phyloP scores from a whole-genome alignment of 257 asterid species.

The Cynanchum wilfordii region DNA sequence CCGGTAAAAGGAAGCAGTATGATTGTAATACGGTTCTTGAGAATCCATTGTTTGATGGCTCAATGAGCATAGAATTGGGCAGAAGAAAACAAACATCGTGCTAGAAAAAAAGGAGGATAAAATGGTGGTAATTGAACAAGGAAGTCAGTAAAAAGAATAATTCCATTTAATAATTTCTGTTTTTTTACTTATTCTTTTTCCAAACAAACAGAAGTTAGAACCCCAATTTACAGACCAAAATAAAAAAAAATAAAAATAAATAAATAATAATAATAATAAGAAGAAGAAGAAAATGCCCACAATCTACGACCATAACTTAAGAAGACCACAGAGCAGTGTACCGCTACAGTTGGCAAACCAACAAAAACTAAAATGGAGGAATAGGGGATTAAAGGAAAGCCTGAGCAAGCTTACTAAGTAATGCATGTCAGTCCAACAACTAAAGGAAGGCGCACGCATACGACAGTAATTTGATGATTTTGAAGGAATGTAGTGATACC shows the following conservation, averaged over 20 bases:
- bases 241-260: not conserved
- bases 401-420: not conserved
- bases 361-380: not conserved
- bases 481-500: not conserved
- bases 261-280: not conserved
- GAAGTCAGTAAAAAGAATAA: not conserved
- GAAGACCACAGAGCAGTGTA: not conserved
- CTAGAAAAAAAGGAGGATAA: not conserved
- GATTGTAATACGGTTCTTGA: not conserved
- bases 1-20: not conserved
- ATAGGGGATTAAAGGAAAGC: not conserved
- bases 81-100: not conserved
- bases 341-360: not conserved
- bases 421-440: not conserved
- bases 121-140: not conserved
- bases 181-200: too few relatives aligned
- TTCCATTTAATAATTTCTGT: not conserved
- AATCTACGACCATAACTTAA: not conserved
- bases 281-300: not conserved
- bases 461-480: not conserved
- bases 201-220: not conserved
- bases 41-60: not conserved
- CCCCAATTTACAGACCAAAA: not conserved
- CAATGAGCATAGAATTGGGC: not conserved
- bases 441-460: not conserved